phyloP scores from a whole-genome alignment of 1,139 yeast genomes.

The Kodamaea suecica region DNA sequence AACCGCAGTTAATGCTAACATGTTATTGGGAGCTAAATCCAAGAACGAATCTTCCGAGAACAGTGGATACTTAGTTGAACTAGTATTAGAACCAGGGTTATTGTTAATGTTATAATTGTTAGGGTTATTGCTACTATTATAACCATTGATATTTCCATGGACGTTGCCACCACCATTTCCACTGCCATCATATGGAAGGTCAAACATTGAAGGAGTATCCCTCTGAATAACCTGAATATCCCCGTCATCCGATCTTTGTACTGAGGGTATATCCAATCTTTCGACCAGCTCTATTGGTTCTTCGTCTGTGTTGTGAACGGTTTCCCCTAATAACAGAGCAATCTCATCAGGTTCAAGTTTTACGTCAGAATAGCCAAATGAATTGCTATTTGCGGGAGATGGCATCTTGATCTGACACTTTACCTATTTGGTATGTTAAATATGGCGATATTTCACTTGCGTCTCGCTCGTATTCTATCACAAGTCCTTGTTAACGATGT shows the following conservation, averaged over 20 bases:
- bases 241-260: slow-evolving; percentile 17
- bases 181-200: slow-evolving; percentile 6
- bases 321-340: background rate
- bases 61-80: slow-evolving; percentile 7
- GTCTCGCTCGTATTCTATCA: no score
- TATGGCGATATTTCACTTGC: no score
- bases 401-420: no score
- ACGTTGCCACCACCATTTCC: no score
- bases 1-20: slow-evolving; percentile 13
- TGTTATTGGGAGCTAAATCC: slow-evolving; percentile 12
- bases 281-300: slow-evolving; percentile 1
- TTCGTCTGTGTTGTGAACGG: background rate
- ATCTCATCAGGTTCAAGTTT: slow-evolving; percentile 7
- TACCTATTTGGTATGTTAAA: no score
- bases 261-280: slow-evolving; percentile 1
- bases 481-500: no score
- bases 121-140: no score
- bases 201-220: slow-evolving; percentile 13
- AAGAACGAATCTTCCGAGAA: slow-evolving; percentile 7
- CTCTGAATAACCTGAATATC: slow-evolving; percentile 39
- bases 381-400: slow-evolving; percentile 1
- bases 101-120: slow-evolving; percentile 1
- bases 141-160: no score
- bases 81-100: no score
- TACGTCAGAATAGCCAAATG: background rate